A percentile compares a stretch with the other conserved stretches of the same genome.
These are phyloP conservation scores for Trichosporon inkin DNA, from an alignment of 1,284 basidiomycete genomes.

Conservation along the genomic window DNA sequence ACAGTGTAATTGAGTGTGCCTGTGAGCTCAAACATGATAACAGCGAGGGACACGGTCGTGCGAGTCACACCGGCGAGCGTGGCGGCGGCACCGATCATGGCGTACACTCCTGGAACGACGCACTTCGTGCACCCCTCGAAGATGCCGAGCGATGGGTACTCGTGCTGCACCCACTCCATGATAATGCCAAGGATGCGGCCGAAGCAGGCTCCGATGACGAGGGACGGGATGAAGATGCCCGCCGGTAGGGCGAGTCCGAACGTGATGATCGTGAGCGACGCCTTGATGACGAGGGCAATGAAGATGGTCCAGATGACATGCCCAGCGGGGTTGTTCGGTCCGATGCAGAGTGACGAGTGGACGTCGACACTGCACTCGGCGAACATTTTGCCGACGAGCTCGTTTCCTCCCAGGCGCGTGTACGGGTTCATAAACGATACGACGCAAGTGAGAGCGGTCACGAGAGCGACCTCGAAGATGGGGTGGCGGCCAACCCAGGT, in stretches of 20 bases:
- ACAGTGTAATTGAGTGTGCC: conserved; percentile 91
- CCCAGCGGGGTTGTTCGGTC: conserved; percentile 45
- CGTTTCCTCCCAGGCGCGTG: conserved; percentile 89
- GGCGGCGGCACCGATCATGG: conserved; percentile 86
- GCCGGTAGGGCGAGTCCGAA: conserved; percentile 93
- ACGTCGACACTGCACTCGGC: conserved; percentile 68
- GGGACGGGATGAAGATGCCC: conserved; percentile 94
- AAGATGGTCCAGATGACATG: conserved; percentile 62
- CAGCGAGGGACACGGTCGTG: conserved; percentile 73
- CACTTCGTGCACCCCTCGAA: conserved; percentile 61
- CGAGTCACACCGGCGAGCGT: conserved; percentile 77
- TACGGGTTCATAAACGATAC: conserved; percentile 86
- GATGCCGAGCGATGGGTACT: conserved; percentile 60
- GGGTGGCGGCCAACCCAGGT: conserved; percentile 79
- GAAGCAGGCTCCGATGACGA: conserved; percentile 94
- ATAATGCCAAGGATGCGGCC: conserved; percentile 81
- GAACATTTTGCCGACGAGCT: conserved; percentile 81
- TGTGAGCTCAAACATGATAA: conserved; percentile 96
- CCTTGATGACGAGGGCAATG: conserved; percentile 75
- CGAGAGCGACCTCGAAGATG: conserved; percentile 75
- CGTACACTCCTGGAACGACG: conserved; percentile 76
- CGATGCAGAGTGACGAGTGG: conserved; percentile 67
- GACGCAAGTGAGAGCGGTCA: conserved; percentile 68
- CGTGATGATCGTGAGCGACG: conserved; percentile 77
- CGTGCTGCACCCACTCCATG: conserved; percentile 73